Evolutionary conservation across 208 protist species (phyloP).

Genomic region (Pavlovales sp.): DNA sequence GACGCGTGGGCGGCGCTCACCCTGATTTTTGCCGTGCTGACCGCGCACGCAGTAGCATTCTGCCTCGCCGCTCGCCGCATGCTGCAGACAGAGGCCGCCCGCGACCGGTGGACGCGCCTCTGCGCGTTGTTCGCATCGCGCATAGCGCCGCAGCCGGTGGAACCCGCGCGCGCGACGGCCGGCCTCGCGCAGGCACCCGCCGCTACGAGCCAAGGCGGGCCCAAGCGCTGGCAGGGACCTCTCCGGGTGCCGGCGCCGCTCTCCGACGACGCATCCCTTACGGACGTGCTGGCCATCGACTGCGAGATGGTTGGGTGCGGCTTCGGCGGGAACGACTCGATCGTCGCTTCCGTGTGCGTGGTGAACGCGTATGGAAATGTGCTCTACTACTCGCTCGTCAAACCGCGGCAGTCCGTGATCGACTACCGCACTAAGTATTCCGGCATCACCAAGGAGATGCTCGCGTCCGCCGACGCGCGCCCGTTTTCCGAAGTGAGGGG

Average conservation of each 20-base stretch:
- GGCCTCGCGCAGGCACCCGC: too few species aligned
- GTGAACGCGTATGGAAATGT: not conserved
- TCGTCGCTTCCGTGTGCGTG: not conserved
- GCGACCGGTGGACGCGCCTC: too few species aligned
- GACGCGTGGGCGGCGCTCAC: too few species aligned
- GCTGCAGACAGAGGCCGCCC: too few species aligned
- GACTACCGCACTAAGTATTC: not conserved
- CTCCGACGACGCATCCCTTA: not conserved
- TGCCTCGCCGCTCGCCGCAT: too few species aligned
- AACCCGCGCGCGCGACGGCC: too few species aligned
- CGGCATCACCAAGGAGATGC: not conserved
- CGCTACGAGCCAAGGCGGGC: too few species aligned
- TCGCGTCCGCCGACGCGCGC: not conserved
- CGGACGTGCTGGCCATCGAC: conserved; percentile 55
- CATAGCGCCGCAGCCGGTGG: too few species aligned
- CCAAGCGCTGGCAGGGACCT: too few species aligned
- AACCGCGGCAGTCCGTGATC: not conserved
- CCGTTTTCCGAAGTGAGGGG: not conserved
- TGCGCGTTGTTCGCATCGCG: too few species aligned
- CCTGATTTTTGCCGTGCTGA: too few species aligned
- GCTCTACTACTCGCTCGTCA: not conserved
- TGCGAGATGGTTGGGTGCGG: conserved; percentile 65
- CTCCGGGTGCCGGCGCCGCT: not conserved
- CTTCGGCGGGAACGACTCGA: not conserved
- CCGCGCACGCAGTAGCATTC: too few species aligned